Evolutionary conservation across 495 filamentous ascomycete genomes (phyloP), one percentile per base, ranked within the genome.

Genomic region (Gamarada debralockiae): DNA sequence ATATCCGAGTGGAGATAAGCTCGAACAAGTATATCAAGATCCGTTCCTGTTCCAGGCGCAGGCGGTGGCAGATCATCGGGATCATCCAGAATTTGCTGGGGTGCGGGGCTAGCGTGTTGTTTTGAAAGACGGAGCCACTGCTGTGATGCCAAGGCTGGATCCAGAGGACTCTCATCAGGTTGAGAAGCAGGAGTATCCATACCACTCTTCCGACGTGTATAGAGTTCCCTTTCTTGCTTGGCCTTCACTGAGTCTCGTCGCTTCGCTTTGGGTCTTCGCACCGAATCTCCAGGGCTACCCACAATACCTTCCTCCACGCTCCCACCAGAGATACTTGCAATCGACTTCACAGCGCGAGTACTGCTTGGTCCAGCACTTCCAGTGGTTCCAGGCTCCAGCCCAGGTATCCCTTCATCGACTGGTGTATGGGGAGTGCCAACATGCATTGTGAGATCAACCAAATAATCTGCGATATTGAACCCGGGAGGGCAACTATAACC

Each of bases 381-480:
- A 36, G 90, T 86, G 54, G 83, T 85, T 34, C 74, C 75, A 34
- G 66, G 62, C 2, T 68, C 58, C 33, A 75, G 60, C 5, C 70
- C 58, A 4, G 73, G 70, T 39, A 63, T 72, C 8, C 76, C 71
- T 38, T 81, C 84, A 48, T 90, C 86, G 0, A 75, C 66, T 50
- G 79, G 72, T 2, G 85, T 68, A 33, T 64, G 70, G 4, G 74
- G 70, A 42, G 73, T 74, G 20, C 86, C 81, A 27, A 89, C 91
- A 67, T 99, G 93, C 91, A 99, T 96, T 0, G 93, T 97, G 17
- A 99, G 74, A 66, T 99, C 93, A 39, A 98, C 90, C 6, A 98
- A 80, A 59, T 96, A 98, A 62, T 98, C 93, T 1, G 93, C 93
- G 65, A 98, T 97, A 58, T 98, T 98, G 78, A 98, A 98, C 3